Evolutionary conservation across 1,139 yeast species (phyloP), one percentile per base, ranked within the genome.

Genomic region (Yamadazyma sp.): DNA sequence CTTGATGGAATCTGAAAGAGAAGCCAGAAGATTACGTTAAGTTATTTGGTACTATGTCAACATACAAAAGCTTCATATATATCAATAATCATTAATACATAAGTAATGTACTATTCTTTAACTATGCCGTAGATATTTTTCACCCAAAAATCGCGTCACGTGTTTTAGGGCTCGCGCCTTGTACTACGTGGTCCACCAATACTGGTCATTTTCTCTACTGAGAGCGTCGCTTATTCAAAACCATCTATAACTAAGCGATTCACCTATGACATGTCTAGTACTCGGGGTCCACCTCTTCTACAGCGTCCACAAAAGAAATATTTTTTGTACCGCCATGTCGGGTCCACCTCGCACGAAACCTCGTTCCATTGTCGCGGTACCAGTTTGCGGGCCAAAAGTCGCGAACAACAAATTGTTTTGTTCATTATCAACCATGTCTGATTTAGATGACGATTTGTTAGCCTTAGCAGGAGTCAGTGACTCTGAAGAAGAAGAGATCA

Each of bases 1-100:
- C 74, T 83, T 92, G 73, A 92, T 92, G 96, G 97, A 92, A 81
- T 92, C 97, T 61, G 97, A 92, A 82, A 92, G 97, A 84, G 97
- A 92, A 82, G 98, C 97, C 66, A 85, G 94, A 78, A 70, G 77
- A 69, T 71, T 71, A 60, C 76, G 77, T 68, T 71, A 70, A 42
- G 44, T 20, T 11, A 23, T 31, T 22, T 34, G 29, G 31, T 31
- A 28, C 13, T 21, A 26, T 35, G 25, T 33, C 27, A 16, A 22
- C 6, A 29, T 11, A 14, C 27, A 27, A 20, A 25, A 24, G 30
- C 35, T 33, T 33, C 27, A 20, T 27, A 33, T 33, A 33, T 32
- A 32, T 27, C 28, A 26, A 24, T 17, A 17, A 18, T 34, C 27
- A 31, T 31, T 31, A 33, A 33, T 33, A 33, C 35, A 34, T 34